phyloP scores from a whole-genome alignment of 495 filamentous ascomycete species.

The Annulohypoxylon maeteangense region DNA sequence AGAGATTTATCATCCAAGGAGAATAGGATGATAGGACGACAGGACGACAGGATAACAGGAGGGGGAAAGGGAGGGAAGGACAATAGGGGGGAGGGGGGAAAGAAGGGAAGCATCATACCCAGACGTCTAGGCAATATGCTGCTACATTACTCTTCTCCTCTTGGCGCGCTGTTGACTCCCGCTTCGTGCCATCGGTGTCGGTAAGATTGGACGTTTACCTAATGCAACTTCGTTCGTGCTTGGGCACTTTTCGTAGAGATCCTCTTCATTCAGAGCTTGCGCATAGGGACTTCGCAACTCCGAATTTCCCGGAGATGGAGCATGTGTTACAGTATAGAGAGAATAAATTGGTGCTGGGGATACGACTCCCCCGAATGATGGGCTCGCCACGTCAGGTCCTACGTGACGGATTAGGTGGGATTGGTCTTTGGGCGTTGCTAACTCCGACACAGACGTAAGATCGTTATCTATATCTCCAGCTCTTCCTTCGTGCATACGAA shows the following conservation, averaged over 20 bases:
- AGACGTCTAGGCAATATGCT: not conserved
- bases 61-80: no score
- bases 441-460: conserved; percentile 46
- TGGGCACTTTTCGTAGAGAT: conserved; percentile 43
- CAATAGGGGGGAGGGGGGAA: no score
- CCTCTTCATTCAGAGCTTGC: conserved; percentile 40
- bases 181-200: conserved; percentile 18
- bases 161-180: conserved; percentile 31
- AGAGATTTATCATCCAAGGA: not conserved
- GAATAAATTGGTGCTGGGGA: conserved; percentile 41
- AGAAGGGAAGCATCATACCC: not conserved
- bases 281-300: conserved; percentile 46
- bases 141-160: conserved; percentile 32
- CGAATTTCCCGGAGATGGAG: conserved; percentile 29
- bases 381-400: conserved; percentile 34
- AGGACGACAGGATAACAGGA: no score
- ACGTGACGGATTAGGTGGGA: conserved; percentile 37
- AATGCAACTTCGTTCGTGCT: conserved; percentile 20
- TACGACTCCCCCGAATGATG: conserved; percentile 37
- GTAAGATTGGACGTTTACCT: conserved; percentile 38
- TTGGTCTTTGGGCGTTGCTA: conserved; percentile 46
- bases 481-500: conserved; percentile 37
- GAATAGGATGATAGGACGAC: no score
- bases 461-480: conserved; percentile 46
- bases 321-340: conserved; percentile 32